phyloP scores from a whole-genome alignment of 768 basidiomycete species.

The Lactarius tabidus region DNA sequence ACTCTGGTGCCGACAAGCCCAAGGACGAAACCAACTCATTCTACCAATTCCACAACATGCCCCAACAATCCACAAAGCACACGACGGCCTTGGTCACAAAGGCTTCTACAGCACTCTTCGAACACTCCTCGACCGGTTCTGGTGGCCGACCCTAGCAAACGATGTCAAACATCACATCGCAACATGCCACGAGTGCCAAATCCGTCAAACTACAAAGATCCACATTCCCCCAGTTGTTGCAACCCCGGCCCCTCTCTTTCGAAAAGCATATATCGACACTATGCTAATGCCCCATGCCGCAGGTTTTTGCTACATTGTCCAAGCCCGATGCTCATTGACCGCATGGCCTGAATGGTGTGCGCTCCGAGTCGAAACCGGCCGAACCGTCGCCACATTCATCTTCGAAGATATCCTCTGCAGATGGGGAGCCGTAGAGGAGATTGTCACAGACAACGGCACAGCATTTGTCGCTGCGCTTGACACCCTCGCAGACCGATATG shows the following conservation, averaged over 20 bases:
- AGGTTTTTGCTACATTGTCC: conserved; percentile 36
- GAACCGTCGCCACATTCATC: not conserved
- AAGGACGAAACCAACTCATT: conserved; percentile 26
- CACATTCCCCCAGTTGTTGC: conserved; percentile 26
- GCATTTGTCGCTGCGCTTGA: not conserved
- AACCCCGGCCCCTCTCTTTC: conserved; percentile 19
- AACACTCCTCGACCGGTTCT: conserved; percentile 24
- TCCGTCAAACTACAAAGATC: conserved; percentile 26
- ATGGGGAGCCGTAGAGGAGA: not conserved
- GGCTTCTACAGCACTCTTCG: conserved; percentile 18
- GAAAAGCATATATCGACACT: conserved; percentile 33
- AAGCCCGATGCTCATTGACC: conserved; percentile 35
- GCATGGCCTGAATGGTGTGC: conserved; percentile 21
- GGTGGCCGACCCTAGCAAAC: conserved; percentile 29
- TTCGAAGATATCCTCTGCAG: not conserved
- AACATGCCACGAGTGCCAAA: conserved; percentile 41
- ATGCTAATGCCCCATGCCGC: conserved; percentile 39
- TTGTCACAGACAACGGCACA: not conserved
- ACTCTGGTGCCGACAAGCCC: conserved; percentile 20
- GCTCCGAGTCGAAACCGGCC: conserved; percentile 29
- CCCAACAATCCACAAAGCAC: conserved; percentile 20
- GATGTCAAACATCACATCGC: conserved; percentile 27
- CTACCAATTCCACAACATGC: conserved; percentile 5
- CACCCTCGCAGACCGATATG: conserved; percentile 22
- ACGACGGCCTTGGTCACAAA: conserved; percentile 18